Conservation (phyloP, 345 rosid genomes). For the Pistacia atlantica region DNA sequence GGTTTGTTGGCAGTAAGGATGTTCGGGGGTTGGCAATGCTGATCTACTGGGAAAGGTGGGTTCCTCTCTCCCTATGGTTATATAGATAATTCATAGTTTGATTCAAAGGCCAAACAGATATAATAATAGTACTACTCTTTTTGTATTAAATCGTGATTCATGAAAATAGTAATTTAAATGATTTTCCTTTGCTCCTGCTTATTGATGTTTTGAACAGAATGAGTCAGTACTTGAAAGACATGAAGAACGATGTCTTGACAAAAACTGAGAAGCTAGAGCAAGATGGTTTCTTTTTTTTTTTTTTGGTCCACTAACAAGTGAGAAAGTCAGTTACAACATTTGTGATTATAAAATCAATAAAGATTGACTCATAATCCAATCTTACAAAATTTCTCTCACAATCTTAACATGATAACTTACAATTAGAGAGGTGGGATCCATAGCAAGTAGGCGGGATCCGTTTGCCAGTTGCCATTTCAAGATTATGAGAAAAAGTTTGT, state of each 20-base stretch:
- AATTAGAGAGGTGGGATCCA: too few relatives aligned
- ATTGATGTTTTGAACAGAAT: constrained; percentile 42
- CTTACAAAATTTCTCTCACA: too few relatives aligned
- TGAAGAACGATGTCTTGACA: constrained; percentile 57
- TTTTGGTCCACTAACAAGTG: too few relatives aligned
- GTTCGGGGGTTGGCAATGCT: constrained; percentile 66
- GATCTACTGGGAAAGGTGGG: constrained; percentile 59
- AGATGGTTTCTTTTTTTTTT: constrained; percentile 40
- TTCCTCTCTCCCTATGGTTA: constrained; percentile 4
- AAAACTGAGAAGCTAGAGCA: constrained; percentile 69
- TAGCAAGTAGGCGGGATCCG: too few relatives aligned
- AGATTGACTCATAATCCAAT: too few relatives aligned
- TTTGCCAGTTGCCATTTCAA: too few relatives aligned
- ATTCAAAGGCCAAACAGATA: too few relatives aligned
- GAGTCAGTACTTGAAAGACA: constrained; percentile 87
- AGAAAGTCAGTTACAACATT: too few relatives aligned
- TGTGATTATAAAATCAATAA: too few relatives aligned
- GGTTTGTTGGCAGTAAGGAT: constrained; percentile 82
- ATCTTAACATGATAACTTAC: too few relatives aligned
- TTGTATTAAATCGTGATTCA: not conserved
- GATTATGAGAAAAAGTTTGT: too few relatives aligned
- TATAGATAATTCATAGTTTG: not conserved
- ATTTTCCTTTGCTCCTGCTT: not conserved
- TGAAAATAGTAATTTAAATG: not conserved
- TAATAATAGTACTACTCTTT: too few relatives aligned